Conservation (phyloP, 305 asterid species). For the Solanum hybrid region DNA sequence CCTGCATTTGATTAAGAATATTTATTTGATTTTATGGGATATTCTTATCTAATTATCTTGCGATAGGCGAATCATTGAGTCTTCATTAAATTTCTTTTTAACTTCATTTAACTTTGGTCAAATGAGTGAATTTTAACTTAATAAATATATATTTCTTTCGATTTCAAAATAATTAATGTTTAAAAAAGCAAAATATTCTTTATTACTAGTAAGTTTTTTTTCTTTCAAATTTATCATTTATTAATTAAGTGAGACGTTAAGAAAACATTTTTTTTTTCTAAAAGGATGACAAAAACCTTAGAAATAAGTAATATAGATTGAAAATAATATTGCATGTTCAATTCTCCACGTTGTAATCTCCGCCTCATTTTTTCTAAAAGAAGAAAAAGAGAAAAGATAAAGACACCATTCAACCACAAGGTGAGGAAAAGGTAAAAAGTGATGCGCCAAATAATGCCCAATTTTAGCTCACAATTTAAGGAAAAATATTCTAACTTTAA, state of each 20-base stretch:
- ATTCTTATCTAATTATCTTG: no score
- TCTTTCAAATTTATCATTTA: neutral
- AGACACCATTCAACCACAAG: neutral
- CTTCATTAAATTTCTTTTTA: neutral
- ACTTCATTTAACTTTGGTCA: accelerated
- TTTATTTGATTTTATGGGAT: neutral
- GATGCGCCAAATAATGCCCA: neutral
- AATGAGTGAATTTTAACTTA: neutral
- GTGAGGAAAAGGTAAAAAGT: neutral
- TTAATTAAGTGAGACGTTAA: neutral
- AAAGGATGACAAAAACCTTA: neutral
- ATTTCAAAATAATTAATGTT: neutral
- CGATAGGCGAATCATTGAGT: accelerated
- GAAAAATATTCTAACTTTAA: neutral
- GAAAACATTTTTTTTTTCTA: neutral
- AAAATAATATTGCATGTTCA: neutral
- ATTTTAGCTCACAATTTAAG: neutral
- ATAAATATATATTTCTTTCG: neutral
- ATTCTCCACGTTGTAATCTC: no score
- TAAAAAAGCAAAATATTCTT: neutral
- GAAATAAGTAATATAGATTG: neutral
- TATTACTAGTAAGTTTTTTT: neutral
- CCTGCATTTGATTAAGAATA: accelerated
- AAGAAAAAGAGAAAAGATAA: neutral
- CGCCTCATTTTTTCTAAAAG: neutral